Percentiles rank a stretch among this genome's conserved stretches.
These are phyloP conservation scores for Boletus putidus DNA, from an alignment of 1,284 basidiomycete genomes.

Conservation along the genomic window DNA sequence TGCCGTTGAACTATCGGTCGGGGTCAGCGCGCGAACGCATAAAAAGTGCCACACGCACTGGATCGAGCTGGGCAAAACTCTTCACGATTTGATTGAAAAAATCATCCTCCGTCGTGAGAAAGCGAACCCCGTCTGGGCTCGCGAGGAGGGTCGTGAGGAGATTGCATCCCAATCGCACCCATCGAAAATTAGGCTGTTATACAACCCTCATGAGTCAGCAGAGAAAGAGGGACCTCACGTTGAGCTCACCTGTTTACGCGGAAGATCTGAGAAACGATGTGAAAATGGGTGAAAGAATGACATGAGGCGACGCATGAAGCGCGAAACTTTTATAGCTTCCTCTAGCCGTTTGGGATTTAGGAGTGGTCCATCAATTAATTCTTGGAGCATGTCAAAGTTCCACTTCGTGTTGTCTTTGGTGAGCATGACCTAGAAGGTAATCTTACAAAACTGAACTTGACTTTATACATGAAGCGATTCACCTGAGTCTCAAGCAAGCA, in stretches of 20 bases:
- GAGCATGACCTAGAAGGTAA: constrained; percentile 65
- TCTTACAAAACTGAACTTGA: constrained; percentile 4
- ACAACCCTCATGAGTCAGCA: background rate
- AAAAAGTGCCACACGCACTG: constrained; percentile 52
- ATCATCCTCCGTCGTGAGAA: constrained; percentile 81
- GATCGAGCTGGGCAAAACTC: constrained; percentile 90
- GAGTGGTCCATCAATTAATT: constrained; percentile 90
- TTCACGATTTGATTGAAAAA: constrained; percentile 85
- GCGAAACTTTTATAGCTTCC: constrained; percentile 89
- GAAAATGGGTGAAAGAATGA: constrained; percentile 89
- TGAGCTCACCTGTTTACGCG: constrained; percentile 61
- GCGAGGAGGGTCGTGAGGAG: constrained; percentile 82
- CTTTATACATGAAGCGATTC: constrained; percentile 16
- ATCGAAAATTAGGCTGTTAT: constrained; percentile 68
- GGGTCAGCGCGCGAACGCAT: constrained; percentile 3
- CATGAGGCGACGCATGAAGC: constrained; percentile 86
- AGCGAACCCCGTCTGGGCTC: constrained; percentile 81
- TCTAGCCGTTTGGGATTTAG: constrained; percentile 93
- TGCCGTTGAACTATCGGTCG: constrained; percentile 59
- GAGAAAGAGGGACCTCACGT: background rate
- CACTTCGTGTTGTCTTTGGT: constrained; percentile 91
- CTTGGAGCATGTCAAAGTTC: constrained; percentile 88
- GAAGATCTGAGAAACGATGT: constrained; percentile 84
- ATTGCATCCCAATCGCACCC: constrained; percentile 84
- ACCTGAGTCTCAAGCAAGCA: constrained; percentile 84